Evolutionary conservation across 306 rosid species (phyloP), one percentile per base, ranked within the genome.

Genomic region (Albizia julibrissin): DNA sequence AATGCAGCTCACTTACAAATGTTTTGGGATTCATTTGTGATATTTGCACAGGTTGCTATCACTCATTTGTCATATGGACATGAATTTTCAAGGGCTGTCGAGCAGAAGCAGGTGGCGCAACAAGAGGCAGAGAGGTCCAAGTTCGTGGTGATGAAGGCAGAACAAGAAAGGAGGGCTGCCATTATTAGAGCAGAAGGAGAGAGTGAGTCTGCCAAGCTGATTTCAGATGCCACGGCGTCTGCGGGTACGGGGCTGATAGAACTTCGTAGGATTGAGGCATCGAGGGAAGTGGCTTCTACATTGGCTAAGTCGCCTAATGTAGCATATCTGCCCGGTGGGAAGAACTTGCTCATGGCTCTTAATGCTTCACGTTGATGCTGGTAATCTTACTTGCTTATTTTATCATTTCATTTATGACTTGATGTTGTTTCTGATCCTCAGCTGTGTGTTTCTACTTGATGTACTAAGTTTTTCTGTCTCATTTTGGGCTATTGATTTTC

Each of bases 21-120:
- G 26, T 18, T 7, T 33, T 66, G 72, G 5, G 47, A 19, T 4
- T 34, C 10, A 1, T 19, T 34, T 7, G 44, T 33, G 26, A 21
- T 69, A 9, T 9, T 40, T 42, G 46, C 5, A 43, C 75, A 71
- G 75, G 75, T 95, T 10, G 98, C 98, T 2, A 94, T 92, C 27
- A 94, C 98, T 7, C 98, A 94, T 76, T 76, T 94, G 29, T 94
- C 98, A 9, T 94, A 92, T 50, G 91, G 97, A 0, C 44, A 31
- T 22, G 95, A 94, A 58, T 94, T 94, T 79, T 94, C 98, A 0
- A 86, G 92, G 68, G 98, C 98, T 4, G 96, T 94, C 12, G 97
- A 94, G 87, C 94, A 91, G 89, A 93, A 95, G 88, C 99, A 95
- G 88, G 98, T 95, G 81, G 98, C 98, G 1, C 98, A 95, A 86